These are phyloP conservation scores for Pyrenochaeta sp. DNA, from an alignment of 2,329 filamentous ascomycete genomes.

Conservation along the genomic window DNA sequence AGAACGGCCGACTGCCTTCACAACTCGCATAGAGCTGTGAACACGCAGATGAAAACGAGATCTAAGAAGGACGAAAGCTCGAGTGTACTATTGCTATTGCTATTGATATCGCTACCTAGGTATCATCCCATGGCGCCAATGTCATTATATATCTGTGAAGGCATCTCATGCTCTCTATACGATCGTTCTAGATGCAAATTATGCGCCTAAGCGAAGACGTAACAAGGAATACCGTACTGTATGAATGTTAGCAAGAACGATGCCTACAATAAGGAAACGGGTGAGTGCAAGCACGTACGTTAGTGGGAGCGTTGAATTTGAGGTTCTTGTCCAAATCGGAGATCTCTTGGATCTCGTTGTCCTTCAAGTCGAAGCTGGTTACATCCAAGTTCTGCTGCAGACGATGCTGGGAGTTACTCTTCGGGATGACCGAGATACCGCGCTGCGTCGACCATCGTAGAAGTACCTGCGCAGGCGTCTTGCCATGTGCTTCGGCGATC, in stretches of 20 bases:
- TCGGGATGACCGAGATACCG: conserved; percentile 49
- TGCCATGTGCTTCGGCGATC: conserved; percentile 70
- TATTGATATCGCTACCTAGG: conserved; percentile 9
- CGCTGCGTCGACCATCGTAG: conserved; percentile 88
- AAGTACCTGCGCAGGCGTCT: conserved; percentile 80
- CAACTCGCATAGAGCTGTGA: background rate
- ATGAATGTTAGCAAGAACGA: conserved; percentile 20
- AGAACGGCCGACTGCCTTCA: no score
- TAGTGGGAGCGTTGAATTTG: conserved; percentile 46
- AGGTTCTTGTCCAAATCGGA: conserved; percentile 41
- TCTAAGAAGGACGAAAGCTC: background rate
- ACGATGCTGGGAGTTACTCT: conserved; percentile 43
- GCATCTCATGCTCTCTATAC: background rate
- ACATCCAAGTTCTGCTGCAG: conserved; percentile 46
- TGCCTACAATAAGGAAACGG: background rate
- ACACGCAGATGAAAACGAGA: background rate
- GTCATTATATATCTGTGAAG: background rate
- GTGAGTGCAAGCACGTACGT: conserved; percentile 32
- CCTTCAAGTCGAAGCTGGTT: conserved; percentile 39
- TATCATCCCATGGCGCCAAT: conserved; percentile 2
- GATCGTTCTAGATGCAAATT: background rate
- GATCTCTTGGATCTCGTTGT: conserved; percentile 42
- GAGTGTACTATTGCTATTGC: background rate
- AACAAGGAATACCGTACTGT: conserved; percentile 48
- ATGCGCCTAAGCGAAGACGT: conserved; percentile 41